Conservation (phyloP, 2,329 filamentous ascomycete genomes). For the Alternaria incomplexa region DNA sequence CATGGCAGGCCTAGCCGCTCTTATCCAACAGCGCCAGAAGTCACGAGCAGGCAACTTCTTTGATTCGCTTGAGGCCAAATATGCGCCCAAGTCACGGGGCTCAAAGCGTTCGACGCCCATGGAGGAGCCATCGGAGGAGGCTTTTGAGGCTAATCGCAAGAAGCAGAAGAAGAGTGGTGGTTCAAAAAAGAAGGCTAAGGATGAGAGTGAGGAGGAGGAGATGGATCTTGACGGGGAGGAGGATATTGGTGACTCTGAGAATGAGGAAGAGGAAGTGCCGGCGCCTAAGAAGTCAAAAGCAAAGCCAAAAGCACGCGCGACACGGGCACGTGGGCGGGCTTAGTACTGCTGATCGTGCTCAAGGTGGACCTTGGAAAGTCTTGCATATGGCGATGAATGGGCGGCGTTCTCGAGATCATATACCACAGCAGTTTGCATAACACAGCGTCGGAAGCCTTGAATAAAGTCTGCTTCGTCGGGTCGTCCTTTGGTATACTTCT, state of each 20-base stretch:
- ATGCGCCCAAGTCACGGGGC: conserved; percentile 46
- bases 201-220: conserved; percentile 27
- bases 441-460: background rate
- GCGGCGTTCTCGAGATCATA: conserved; percentile 6
- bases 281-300: conserved; percentile 27
- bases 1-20: conserved; percentile 44
- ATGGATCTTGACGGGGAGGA: conserved; percentile 35
- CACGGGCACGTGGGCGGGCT: conserved; percentile 21
- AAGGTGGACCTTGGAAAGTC: background rate
- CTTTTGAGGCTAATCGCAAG: conserved; percentile 54
- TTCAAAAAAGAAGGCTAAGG: conserved; percentile 27
- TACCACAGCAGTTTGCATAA: conserved; percentile 16
- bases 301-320: conserved; percentile 18
- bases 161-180: conserved; percentile 29
- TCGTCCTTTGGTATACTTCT: background rate
- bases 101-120: conserved; percentile 54
- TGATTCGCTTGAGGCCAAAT: conserved; percentile 43
- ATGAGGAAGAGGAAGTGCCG: conserved; percentile 29
- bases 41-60: conserved; percentile 45
- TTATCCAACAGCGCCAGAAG: conserved; percentile 47
- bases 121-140: conserved; percentile 69
- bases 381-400: background rate
- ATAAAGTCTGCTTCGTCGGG: background rate
- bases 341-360: conserved; percentile 13
- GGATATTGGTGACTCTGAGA: conserved; percentile 34